Percentiles rank a stretch among this genome's conserved stretches.
Conservation (phyloP, 108 stramenopile species). For the Cyclostephanos tholiformis region DNA sequence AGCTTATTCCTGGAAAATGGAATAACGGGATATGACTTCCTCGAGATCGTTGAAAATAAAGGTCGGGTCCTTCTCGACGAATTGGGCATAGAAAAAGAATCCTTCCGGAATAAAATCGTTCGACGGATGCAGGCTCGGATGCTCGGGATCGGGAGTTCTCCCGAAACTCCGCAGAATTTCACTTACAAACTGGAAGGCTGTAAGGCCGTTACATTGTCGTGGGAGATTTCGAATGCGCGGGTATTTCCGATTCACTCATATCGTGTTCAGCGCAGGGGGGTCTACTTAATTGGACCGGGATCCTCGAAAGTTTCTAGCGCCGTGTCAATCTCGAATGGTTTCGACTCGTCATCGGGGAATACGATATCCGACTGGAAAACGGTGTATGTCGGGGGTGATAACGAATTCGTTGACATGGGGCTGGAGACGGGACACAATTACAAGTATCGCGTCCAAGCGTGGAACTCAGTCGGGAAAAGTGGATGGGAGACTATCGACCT, state of each 20-base stretch:
- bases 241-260: slow-evolving; percentile 70
- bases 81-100: slow-evolving; percentile 53
- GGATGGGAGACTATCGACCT: slow-evolving; percentile 50
- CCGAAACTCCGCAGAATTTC: slow-evolving; percentile 22
- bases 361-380: slow-evolving; percentile 47
- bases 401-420: slow-evolving; percentile 46
- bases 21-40: slow-evolving; percentile 74
- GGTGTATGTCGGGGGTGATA: slow-evolving; percentile 43
- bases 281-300: slow-evolving; percentile 26
- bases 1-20: slow-evolving; percentile 52
- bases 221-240: slow-evolving; percentile 28
- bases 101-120: slow-evolving; percentile 47
- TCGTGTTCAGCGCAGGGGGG: slow-evolving; percentile 50
- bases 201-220: slow-evolving; percentile 39
- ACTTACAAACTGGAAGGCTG: slow-evolving; percentile 34
- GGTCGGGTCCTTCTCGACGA: slow-evolving; percentile 49
- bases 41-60: slow-evolving; percentile 59
- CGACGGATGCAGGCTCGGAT: slow-evolving; percentile 52
- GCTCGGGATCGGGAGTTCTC: slow-evolving; percentile 54
- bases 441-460: slow-evolving; percentile 57
- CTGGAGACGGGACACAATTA: slow-evolving; percentile 45
- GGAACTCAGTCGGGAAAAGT: slow-evolving; percentile 57
- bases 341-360: slow-evolving; percentile 1
- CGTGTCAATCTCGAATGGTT: not conserved
- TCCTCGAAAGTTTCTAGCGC: slow-evolving; percentile 3